A percentile compares a stretch with the other conserved stretches of the same genome.
Conservation (phyloP, 345 rosid species). For the Sisymbrium irio region DNA sequence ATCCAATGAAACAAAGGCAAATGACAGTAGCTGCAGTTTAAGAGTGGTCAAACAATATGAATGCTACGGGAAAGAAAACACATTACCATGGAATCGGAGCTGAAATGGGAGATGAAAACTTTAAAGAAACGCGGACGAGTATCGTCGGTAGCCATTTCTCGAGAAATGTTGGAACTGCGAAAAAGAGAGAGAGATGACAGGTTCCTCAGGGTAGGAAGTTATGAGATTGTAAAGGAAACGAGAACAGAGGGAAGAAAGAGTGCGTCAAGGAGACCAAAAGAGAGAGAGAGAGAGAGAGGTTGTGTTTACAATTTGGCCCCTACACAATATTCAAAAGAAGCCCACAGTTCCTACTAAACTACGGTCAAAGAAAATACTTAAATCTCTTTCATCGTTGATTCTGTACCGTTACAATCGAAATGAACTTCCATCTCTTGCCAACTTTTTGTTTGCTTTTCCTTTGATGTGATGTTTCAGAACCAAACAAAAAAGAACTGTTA, state of each 20-base stretch:
- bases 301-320: neutral
- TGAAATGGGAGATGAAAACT: neutral
- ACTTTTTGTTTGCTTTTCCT: too few relatives aligned
- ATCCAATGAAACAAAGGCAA: neutral
- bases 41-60: neutral
- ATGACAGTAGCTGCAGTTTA: too few relatives aligned
- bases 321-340: neutral
- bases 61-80: neutral
- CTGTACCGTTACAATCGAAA: too few relatives aligned
- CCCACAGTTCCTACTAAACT: too few relatives aligned
- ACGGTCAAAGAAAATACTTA: too few relatives aligned
- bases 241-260: neutral
- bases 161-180: neutral
- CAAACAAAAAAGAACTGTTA: too few relatives aligned
- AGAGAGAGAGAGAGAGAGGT: neutral
- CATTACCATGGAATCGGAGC: conserved; percentile 19
- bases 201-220: too few relatives aligned
- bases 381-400: too few relatives aligned
- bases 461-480: too few relatives aligned
- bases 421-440: too few relatives aligned
- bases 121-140: conserved; percentile 13
- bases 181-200: neutral
- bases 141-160: neutral
- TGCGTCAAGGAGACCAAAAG: neutral
- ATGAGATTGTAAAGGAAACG: neutral